Evolutionary conservation across 148 eudicot species (phyloP), one percentile per base, ranked within the genome.

Genomic region (Heliosperma pusillum): DNA sequence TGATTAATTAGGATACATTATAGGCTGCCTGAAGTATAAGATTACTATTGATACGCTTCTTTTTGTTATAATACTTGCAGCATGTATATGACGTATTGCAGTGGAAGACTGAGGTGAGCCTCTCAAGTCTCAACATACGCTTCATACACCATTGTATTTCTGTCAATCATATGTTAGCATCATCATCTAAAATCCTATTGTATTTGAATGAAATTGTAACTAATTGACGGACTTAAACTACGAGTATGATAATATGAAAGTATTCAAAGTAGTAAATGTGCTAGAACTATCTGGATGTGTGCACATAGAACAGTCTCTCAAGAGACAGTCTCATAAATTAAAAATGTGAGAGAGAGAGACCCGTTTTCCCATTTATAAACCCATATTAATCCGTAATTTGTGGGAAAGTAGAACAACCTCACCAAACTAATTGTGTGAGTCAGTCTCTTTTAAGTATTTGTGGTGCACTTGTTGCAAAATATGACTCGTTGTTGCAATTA

Each of bases 81-180:
- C 85, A 79, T 62, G 66, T 91, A 69, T 91, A 89, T 82, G 98
- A 93, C 77, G 90, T 86, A 82, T 75, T 93, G 80, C 93, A 87
- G 76, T 82, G 86, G 89, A 91, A 86, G 88, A 83, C 88, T 81
- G 89, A 88, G 75, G 98, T 91, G 84, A 87, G 91, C 60, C 71
- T 70, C 27, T 73, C 33, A 13, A 63, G 68, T 70, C 27, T 73
- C 44, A 13, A 63, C 81, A 72, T 52, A 21, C 77, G 30, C 57
- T 21, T 78, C 22, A 36, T 33, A 71, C 44, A 73, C 40, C 57
- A 12, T 40, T 71, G 16, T 60, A 52, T 47, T 77, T 4, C 27
- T 78, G 33, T 16, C 27, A 63, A 16, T 4, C 24, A 10, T 16
- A 57, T 29, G 47, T 66, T 19, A 22, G 47, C 42, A 7, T 36